Conservation (phyloP, 140 eudicot genomes). For the Stevia rebaudiana region DNA sequence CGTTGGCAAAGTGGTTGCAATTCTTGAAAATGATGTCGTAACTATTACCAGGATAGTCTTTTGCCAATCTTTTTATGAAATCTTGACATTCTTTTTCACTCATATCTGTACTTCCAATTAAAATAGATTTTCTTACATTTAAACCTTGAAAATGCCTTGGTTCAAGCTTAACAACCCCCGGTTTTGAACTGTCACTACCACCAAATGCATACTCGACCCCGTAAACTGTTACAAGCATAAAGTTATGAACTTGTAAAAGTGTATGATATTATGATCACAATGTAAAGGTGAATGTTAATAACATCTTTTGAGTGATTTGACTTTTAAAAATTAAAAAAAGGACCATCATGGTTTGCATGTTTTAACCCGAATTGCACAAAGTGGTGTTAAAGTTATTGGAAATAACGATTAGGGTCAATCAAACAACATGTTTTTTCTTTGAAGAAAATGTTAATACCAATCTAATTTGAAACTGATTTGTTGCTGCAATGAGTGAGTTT, state of each 20-base stretch:
- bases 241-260: neutral
- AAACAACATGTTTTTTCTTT: no score
- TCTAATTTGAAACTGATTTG: no score
- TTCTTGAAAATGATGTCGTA: conserved; percentile 70
- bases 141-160: conserved; percentile 86
- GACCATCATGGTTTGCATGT: neutral
- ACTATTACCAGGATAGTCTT: conserved; percentile 63
- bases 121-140: conserved; percentile 61
- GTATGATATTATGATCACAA: neutral
- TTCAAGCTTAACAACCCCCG: conserved; percentile 76
- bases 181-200: conserved; percentile 67
- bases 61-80: conserved; percentile 62
- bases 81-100: conserved; percentile 53
- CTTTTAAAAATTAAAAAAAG: neutral
- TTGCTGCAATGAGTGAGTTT: neutral
- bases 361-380: no score
- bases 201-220: conserved; percentile 89
- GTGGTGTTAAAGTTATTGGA: no score
- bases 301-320: neutral
- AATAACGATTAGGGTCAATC: no score
- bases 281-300: neutral
- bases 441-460: no score
- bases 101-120: conserved; percentile 77
- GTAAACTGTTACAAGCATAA: conserved; percentile 41
- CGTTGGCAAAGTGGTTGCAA: conserved; percentile 85